Percentiles rank a stretch among this genome's conserved stretches.
Conservation (phyloP, 768 basidiomycete species). For the Suillus occidentalis region DNA sequence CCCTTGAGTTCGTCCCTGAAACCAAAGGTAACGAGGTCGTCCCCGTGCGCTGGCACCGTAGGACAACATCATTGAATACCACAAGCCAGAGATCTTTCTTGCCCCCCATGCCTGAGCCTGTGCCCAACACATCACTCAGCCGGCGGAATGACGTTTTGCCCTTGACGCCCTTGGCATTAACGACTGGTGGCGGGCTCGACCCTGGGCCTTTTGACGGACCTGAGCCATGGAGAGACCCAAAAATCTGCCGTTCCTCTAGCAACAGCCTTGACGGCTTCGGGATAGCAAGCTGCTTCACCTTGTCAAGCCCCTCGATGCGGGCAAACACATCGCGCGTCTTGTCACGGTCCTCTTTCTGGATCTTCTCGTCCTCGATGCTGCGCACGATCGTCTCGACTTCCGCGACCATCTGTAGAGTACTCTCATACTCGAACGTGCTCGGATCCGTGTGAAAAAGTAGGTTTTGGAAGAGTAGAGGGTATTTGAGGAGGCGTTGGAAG, state of each 20-base stretch:
- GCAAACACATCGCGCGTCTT: conserved; percentile 94
- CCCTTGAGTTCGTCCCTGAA: conserved; percentile 62
- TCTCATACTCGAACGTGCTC: conserved; percentile 96
- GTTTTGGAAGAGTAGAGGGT: conserved; percentile 97
- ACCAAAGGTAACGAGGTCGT: conserved; percentile 83
- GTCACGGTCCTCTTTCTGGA: conserved; percentile 93
- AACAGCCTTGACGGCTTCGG: conserved; percentile 89
- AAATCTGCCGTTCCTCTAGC: conserved; percentile 71
- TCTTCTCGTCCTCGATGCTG: conserved; percentile 97
- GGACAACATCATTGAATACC: conserved; percentile 91
- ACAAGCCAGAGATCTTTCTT: conserved; percentile 95
- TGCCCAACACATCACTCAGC: conserved; percentile 82
- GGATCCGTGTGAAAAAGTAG: conserved; percentile 96
- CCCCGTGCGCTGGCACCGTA: conserved; percentile 89
- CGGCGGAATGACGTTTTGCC: conserved; percentile 88
- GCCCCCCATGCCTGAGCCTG: conserved; percentile 52
- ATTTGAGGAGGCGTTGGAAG: conserved; percentile 94
- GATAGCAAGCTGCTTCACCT: conserved; percentile 86
- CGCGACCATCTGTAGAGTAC: conserved; percentile 93
- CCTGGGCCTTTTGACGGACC: conserved; percentile 27
- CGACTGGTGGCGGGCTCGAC: conserved; percentile 37
- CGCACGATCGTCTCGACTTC: conserved; percentile 96
- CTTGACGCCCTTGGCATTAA: conserved; percentile 57
- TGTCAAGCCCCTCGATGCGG: conserved; percentile 94
- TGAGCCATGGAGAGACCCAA: conserved; percentile 20